Base-by-base conservation (phyloP, 805 yeast genomes). In the Ogataea saltuana region DNA sequence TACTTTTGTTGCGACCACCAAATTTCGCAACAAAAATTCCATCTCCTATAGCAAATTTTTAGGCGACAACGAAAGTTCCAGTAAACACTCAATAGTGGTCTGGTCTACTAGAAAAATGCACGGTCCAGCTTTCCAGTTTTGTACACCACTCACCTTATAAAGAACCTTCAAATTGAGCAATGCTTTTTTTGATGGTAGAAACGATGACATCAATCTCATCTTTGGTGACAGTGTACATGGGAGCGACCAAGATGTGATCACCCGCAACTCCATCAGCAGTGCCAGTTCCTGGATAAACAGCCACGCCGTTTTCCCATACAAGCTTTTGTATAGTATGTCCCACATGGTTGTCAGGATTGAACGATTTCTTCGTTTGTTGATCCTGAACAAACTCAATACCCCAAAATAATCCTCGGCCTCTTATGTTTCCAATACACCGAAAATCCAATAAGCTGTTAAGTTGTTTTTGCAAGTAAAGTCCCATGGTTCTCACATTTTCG, bases 401-500 rank as follows among this genome's bases (percentile, higher is more conserved):
- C 80, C 80, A 75, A 57, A 77, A 76, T 2, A 75, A 71, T 39
- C 81, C 83, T 39, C 70, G 55, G 26, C 83, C 83, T 55, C 83
- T 66, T 17, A 76, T 72, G 47, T 76, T 76, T 41, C 79, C 82
- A 13, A 69, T 75, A 22, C 63, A 56, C 32, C 53, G 54, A 33
- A 41, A 46, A 15, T 54, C 48, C 10, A 53, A 53, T 8, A 68
- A 46, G 13, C 54, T 55, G 26, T 54, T 51, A 31, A 72, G 54
- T 39, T 49, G 50, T 13, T 45, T 42, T 28, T 65, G 72, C 50
- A 72, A 45, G 25, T 63, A 50, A 49, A 55, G 60, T 34, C 76
- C 78, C 55, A 54, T 65, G 39, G 63, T 54, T 36, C 51, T 54
- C 13, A 70, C 61, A 50, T 71, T 72, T 22, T 56, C 60, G 15